These are phyloP conservation scores for Lablab purpureus DNA, from an alignment of 306 rosid genomes.

Conservation along the genomic window DNA sequence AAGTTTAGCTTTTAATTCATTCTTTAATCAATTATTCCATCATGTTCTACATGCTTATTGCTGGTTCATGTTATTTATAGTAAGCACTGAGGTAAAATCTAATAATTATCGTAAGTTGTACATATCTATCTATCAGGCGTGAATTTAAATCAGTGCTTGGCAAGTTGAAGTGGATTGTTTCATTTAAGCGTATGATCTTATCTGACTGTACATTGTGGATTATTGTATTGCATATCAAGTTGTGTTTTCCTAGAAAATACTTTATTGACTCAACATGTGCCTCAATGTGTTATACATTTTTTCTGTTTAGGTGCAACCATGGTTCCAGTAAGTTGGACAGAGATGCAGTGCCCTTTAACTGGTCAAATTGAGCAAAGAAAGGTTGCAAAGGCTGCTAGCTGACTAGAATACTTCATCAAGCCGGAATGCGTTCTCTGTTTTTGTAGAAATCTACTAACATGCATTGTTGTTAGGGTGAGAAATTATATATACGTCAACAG, in stretches of 20 bases:
- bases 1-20: conserved; percentile 16
- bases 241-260: neutral
- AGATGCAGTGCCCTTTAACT: conserved; percentile 88
- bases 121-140: conserved; percentile 14
- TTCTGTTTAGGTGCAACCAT: conserved; percentile 69
- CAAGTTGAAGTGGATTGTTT: conserved; percentile 17
- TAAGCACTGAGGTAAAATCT: conserved; percentile 8
- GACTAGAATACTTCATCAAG: conserved; percentile 42
- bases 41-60: conserved; percentile 1
- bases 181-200: conserved; percentile 25
- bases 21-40: conserved; percentile 4
- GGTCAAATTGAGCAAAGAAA: conserved; percentile 90
- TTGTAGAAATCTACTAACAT: conserved; percentile 47
- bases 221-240: conserved; percentile 2
- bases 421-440: conserved; percentile 13
- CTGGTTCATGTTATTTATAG: conserved; percentile 1
- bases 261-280: neutral
- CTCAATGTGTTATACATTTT: conserved; percentile 38
- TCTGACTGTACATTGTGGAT: neutral
- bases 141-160: conserved; percentile 20
- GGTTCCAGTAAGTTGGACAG: conserved; percentile 94
- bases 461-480: conserved; percentile 39
- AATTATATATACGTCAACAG: conserved; percentile 3
- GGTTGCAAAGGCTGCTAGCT: conserved; percentile 85
- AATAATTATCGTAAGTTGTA: conserved; percentile 25